These are phyloP conservation scores for Omphalotus olearius DNA, from an alignment of 1,284 basidiomycete genomes.

Conservation along the genomic window DNA sequence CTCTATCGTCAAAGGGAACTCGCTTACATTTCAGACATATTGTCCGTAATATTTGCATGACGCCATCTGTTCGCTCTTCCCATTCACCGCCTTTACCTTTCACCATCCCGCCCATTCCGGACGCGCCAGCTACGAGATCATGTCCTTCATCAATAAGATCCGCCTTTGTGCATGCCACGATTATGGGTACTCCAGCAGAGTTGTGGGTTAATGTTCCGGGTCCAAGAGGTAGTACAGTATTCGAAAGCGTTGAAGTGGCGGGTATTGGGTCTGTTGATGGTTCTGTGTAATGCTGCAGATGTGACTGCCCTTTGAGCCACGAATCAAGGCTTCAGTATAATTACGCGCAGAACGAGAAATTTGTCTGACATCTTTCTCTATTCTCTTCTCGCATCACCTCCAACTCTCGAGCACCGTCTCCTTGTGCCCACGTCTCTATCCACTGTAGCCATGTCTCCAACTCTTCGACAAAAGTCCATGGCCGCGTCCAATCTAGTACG, in stretches of 20 bases:
- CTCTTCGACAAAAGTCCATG: conserved; percentile 89
- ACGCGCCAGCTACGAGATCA: conserved; percentile 67
- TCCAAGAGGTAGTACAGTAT: conserved; percentile 72
- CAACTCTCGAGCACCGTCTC: conserved; percentile 56
- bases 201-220: conserved; percentile 81
- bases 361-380: conserved; percentile 72
- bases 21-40: conserved; percentile 86
- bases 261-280: conserved; percentile 64
- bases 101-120: conserved; percentile 72
- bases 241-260: conserved; percentile 47
- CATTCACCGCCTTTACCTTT: conserved; percentile 85
- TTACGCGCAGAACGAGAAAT: conserved; percentile 3
- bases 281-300: conserved; percentile 87
- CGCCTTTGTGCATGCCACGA: conserved; percentile 90
- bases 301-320: conserved; percentile 66
- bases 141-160: conserved; percentile 80
- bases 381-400: conserved; percentile 74
- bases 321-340: conserved; percentile 13
- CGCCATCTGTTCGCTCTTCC: conserved; percentile 94
- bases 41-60: conserved; percentile 92
- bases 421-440: conserved; percentile 79
- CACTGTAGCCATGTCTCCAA: conserved; percentile 82
- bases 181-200: conserved; percentile 78
- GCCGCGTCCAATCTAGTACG: conserved; percentile 93
- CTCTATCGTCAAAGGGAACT: no score